Base-by-base conservation (phyloP, 2,329 filamentous ascomycete genomes). In the Ophiosphaerella herpotricha region DNA sequence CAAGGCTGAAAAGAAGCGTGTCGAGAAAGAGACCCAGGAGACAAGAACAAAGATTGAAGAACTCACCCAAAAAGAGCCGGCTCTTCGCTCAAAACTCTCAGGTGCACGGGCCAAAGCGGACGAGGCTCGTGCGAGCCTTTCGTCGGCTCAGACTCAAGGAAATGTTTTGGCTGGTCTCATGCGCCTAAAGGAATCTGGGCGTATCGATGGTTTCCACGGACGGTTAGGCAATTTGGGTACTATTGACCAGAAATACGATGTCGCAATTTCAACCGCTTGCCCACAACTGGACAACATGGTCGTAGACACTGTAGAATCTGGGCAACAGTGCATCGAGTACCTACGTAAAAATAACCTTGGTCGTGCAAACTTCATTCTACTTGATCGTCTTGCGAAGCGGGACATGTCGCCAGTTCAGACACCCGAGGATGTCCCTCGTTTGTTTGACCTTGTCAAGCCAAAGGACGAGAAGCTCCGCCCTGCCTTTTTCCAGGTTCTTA, bases 181-280 rank as follows among this genome's bases (percentile, higher is more conserved):
- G 88, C 87, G 94, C 41, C 85, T 99, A 75, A 94, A 91, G 67
- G 94, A 97, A 67, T 97, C 94, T 18, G 94, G 94, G 11, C 89
- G 94, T 71, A 96, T 99, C 57, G 92, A 97, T 66, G 94, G 95
- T 2, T 99, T 99, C 75, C 91, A 99, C 66, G 94, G 94, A 23
- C 87, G 94, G 29, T 85, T 99, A 4, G 95, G 94, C 8, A 97
- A 97, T 62, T 83, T 99, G 1, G 94, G 94, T 37, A 87, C 90
- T 0, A 99, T 99, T 60, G 92, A 99, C 65, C 82, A 90, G 69
- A 90, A 90, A 74, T 99, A 96, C 72, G 94, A 99, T 66, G 85
- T 99, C 37, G 94, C 94, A n/a, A 96, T 99, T 53, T 99, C 95
- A 0, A 99, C 94, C 0, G 95, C 94, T 9, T 97, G 94, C 61